A percentile compares a stretch with the other conserved stretches of the same genome.
These are phyloP conservation scores for Fusarium sp. DNA, from an alignment of 2,329 filamentous ascomycete species.

Conservation along the genomic window DNA sequence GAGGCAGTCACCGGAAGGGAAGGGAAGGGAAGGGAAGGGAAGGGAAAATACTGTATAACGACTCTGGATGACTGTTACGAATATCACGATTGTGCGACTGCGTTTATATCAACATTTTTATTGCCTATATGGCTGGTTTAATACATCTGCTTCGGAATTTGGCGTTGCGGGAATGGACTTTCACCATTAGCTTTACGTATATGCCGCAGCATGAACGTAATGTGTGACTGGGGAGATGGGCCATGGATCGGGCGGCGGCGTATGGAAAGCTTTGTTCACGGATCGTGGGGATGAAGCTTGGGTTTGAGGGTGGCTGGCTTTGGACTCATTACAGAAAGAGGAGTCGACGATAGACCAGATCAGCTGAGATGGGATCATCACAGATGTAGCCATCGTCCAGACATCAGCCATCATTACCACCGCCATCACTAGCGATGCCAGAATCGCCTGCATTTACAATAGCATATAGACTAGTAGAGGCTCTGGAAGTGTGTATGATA, in stretches of 20 bases:
- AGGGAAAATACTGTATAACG: conserved; percentile 45
- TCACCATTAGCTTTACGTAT: conserved; percentile 16
- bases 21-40: conserved; percentile 18
- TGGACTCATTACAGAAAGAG: conserved; percentile 8
- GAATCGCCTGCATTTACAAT: conserved; percentile 31
- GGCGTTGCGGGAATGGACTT: conserved; percentile 43
- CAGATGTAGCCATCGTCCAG: conserved; percentile 13
- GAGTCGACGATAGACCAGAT: conserved; percentile 30
- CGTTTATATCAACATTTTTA: conserved; percentile 43
- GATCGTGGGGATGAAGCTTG: conserved; percentile 29
- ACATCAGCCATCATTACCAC: conserved; percentile 23
- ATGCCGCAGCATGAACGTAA: conserved; percentile 33
- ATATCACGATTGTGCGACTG: conserved; percentile 45
- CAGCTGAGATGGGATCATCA: conserved; percentile 15
- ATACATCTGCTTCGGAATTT: conserved; percentile 47
- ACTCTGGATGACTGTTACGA: conserved; percentile 51
- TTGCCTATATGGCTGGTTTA: conserved; percentile 44
- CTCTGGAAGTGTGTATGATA: conserved; percentile 47
- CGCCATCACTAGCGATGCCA: conserved; percentile 5
- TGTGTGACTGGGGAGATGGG: conserved; percentile 40
- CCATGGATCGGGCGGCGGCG: conserved; percentile 33
- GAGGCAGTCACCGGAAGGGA: conserved; percentile 1
- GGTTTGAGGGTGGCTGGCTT: conserved; percentile 26
- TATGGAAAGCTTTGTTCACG: conserved; percentile 33
- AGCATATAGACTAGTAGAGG: conserved; percentile 44